These are phyloP conservation scores for Epichloe coenophiala DNA, from an alignment of 2,329 filamentous ascomycete genomes.

Conservation along the genomic window DNA sequence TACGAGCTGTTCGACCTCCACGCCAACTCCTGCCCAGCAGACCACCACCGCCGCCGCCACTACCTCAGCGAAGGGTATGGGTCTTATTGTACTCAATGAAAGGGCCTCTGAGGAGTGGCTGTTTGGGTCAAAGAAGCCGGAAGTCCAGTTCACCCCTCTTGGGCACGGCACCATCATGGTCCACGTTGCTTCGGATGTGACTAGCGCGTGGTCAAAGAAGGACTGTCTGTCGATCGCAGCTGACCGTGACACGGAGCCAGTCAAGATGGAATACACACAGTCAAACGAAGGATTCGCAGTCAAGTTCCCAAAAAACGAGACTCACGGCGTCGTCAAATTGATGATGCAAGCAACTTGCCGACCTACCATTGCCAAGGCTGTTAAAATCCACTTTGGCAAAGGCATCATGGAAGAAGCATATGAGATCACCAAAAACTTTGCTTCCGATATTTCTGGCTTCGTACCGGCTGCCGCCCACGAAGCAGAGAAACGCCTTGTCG, in stretches of 20 bases:
- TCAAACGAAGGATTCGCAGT: slow-evolving; percentile 38
- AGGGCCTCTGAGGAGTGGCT: slow-evolving; percentile 19
- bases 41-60: background rate
- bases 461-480: slow-evolving; percentile 26
- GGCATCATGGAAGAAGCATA: slow-evolving; percentile 29
- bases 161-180: slow-evolving; percentile 39
- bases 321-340: slow-evolving; percentile 43
- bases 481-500: slow-evolving; percentile 23
- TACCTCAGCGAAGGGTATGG: slow-evolving; percentile 11
- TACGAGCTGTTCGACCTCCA: slow-evolving; percentile 6
- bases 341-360: slow-evolving; percentile 43
- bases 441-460: slow-evolving; percentile 26
- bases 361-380: slow-evolving; percentile 47
- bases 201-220: slow-evolving; percentile 43
- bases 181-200: slow-evolving; percentile 33
- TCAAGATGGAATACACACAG: slow-evolving; percentile 35
- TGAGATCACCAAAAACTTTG: slow-evolving; percentile 29
- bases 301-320: slow-evolving; percentile 38
- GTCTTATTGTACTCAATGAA: slow-evolving; percentile 18
- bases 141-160: slow-evolving; percentile 17
- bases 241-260: slow-evolving; percentile 30
- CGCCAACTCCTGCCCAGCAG: background rate
- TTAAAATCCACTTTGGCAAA: slow-evolving; percentile 46
- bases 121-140: slow-evolving; percentile 19
- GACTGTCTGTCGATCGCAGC: slow-evolving; percentile 41